phyloP scores from a whole-genome alignment of 2,329 filamentous ascomycete genomes.

The Aspergillaceae sp. region DNA sequence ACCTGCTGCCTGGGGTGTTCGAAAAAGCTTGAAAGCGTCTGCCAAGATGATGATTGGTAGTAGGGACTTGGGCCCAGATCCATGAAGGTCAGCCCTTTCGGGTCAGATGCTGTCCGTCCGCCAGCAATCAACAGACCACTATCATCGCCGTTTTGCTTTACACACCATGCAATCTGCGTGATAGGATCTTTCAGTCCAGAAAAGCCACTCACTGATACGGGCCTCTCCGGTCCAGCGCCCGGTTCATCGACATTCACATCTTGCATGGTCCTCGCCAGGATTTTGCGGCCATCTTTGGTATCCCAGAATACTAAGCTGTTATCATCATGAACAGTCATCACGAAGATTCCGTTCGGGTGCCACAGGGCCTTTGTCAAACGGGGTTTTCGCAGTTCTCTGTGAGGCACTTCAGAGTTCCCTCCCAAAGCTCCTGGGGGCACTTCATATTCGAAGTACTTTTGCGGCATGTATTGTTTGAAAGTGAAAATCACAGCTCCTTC shows the following conservation, averaged over 20 bases:
- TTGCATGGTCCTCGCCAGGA: constrained; percentile 74
- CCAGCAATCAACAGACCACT: constrained; percentile 82
- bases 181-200: constrained; percentile 64
- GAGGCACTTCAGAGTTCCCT: constrained; percentile 56
- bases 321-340: constrained; percentile 82
- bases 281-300: constrained; percentile 70
- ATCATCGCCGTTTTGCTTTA: constrained; percentile 87
- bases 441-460: constrained; percentile 74
- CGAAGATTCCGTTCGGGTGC: constrained; percentile 90
- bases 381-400: constrained; percentile 59
- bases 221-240: constrained; percentile 36
- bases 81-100: constrained; percentile 76
- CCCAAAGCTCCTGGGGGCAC: constrained; percentile 75
- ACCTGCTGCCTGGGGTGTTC: constrained; percentile 63
- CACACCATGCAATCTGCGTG: constrained; percentile 79
- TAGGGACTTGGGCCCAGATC: constrained; percentile 83
- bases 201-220: constrained; percentile 39
- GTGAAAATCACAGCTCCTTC: constrained; percentile 85
- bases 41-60: constrained; percentile 88
- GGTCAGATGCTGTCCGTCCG: constrained; percentile 59
- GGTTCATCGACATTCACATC: constrained; percentile 66
- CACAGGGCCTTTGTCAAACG: constrained; percentile 75
- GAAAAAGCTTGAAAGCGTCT: constrained; percentile 69
- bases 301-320: constrained; percentile 93
- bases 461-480: constrained; percentile 78